Evolutionary conservation across 2,329 filamentous ascomycete genomes (phyloP).

Genomic region (Lasiodiplodia citricola): DNA sequence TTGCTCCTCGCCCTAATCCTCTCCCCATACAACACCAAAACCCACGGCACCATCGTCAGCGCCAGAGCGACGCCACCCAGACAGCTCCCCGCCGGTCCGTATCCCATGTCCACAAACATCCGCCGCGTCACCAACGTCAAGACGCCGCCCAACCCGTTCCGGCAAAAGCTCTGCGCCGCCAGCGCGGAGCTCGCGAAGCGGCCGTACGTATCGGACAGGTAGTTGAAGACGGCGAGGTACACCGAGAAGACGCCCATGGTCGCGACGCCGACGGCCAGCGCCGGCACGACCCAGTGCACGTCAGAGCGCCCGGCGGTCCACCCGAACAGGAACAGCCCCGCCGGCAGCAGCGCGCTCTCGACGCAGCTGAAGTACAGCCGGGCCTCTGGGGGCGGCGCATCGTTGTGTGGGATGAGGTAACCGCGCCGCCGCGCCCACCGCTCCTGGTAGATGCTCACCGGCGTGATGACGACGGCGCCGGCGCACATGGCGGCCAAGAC

Average conservation of each 20-base stretch:
- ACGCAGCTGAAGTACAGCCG: constrained; percentile 84
- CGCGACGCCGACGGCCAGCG: constrained; percentile 71
- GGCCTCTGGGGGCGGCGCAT: constrained; percentile 62
- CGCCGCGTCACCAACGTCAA: constrained; percentile 78
- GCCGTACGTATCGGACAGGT: constrained; percentile 86
- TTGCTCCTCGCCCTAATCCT: constrained; percentile 75
- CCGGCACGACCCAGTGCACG: constrained; percentile 74
- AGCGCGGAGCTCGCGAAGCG: constrained; percentile 83
- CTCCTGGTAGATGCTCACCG: constrained; percentile 75
- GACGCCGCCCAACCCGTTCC: constrained; percentile 79
- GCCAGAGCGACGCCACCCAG: constrained; percentile 71
- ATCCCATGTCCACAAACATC: constrained; percentile 75
- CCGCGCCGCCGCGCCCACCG: constrained; percentile 59
- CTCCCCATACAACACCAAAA: constrained; percentile 78
- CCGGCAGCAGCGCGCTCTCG: constrained; percentile 73
- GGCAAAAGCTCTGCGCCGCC: constrained; percentile 83
- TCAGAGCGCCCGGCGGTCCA: constrained; percentile 67
- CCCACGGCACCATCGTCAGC: constrained; percentile 84
- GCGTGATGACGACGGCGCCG: constrained; percentile 69
- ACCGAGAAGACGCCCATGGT: constrained; percentile 87
- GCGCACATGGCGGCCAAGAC: constrained; percentile 76
- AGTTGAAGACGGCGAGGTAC: constrained; percentile 90
- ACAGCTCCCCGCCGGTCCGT: constrained; percentile 72
- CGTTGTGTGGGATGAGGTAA: constrained; percentile 28
- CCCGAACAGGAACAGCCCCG: constrained; percentile 80